Conservation (phyloP, 169 alveolate species). For the Eimeria maxima region DNA sequence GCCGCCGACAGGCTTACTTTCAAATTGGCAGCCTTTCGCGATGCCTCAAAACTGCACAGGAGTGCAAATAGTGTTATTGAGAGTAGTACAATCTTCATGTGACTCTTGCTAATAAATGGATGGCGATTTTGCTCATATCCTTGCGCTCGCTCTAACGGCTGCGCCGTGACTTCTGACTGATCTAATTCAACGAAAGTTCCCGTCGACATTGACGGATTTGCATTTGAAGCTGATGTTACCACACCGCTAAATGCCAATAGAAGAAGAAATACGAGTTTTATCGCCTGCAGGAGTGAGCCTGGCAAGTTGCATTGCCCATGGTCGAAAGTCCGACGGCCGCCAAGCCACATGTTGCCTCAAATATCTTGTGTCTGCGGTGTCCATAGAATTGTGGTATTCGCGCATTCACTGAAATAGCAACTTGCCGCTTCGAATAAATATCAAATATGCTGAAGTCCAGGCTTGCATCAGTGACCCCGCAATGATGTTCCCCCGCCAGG, state of each 20-base stretch:
- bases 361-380: background rate
- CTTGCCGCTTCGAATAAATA: background rate
- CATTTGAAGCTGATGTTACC: background rate
- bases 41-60: background rate
- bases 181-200: background rate
- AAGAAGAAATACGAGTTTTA: background rate
- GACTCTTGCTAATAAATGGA: background rate
- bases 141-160: background rate
- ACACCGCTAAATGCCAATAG: background rate
- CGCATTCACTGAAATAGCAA: background rate
- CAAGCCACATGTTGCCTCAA: background rate
- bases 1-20: background rate
- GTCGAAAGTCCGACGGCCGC: background rate
- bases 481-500: background rate
- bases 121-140: background rate
- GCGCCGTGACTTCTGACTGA: background rate
- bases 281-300: background rate
- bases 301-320: background rate
- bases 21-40: background rate
- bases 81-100: background rate
- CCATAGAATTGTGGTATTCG: background rate
- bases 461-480: background rate
- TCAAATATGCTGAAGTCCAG: background rate
- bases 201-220: background rate
- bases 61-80: background rate